A percentile compares a stretch with the other conserved stretches of the same genome.
phyloP scores from a whole-genome alignment of 1,284 basidiomycete genomes.

The Austroboletus niveus region DNA sequence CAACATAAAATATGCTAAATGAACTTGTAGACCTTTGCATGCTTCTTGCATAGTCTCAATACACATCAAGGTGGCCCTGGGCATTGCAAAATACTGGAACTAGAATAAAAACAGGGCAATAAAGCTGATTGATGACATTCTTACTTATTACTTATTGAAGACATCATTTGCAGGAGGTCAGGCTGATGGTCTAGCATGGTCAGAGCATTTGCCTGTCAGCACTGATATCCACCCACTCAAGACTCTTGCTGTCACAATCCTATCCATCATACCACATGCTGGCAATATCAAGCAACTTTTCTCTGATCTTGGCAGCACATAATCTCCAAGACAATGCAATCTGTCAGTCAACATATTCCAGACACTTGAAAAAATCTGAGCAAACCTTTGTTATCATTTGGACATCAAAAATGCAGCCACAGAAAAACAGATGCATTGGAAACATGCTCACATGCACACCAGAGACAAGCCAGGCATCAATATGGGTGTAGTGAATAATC shows the following conservation, averaged over 20 bases:
- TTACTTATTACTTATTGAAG: background rate
- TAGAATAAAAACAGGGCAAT: too few relatives aligned
- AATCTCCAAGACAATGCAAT: background rate
- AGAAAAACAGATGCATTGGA: background rate
- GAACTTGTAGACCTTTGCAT: constrained; percentile 18
- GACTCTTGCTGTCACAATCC: background rate
- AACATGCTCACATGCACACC: background rate
- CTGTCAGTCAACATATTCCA: background rate
- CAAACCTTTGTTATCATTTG: background rate
- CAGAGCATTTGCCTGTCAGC: too few relatives aligned
- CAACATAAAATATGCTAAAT: too few relatives aligned
- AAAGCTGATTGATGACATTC: too few relatives aligned
- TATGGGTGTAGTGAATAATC: background rate
- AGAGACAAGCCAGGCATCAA: background rate
- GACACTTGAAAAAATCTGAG: background rate
- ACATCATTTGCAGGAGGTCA: too few relatives aligned
- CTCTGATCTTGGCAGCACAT: background rate
- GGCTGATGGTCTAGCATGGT: too few relatives aligned
- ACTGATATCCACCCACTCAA: background rate
- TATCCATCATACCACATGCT: background rate
- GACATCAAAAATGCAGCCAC: background rate
- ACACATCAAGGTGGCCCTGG: constrained; percentile 3
- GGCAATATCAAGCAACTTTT: background rate
- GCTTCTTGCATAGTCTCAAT: constrained; percentile 11
- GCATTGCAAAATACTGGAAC: background rate